Evolutionary conservation across 2,329 filamentous ascomycete species (phyloP).

Genomic region (Ilyonectria robusta): DNA sequence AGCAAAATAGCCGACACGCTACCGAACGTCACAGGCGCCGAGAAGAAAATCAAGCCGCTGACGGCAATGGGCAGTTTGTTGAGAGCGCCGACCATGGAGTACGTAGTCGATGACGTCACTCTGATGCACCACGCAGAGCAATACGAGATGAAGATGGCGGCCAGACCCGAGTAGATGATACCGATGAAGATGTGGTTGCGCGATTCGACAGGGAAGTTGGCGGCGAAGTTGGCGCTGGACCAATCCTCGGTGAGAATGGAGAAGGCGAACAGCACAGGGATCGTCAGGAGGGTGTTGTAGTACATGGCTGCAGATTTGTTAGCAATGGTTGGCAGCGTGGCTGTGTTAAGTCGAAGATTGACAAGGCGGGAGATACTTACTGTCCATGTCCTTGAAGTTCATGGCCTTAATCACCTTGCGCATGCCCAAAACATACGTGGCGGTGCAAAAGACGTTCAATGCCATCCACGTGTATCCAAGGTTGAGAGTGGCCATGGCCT

Average conservation of each 20-base stretch:
- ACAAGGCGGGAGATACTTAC: conserved; percentile 70
- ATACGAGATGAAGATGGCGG: conserved; percentile 99
- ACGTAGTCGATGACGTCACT: conserved; percentile 96
- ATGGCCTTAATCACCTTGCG: conserved; percentile 99
- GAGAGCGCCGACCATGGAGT: conserved; percentile 97
- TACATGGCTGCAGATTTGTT: conserved; percentile 83
- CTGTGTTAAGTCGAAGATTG: conserved; percentile 48
- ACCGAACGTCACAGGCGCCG: conserved; percentile 91
- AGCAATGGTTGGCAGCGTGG: no score
- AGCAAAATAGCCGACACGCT: conserved; percentile 92
- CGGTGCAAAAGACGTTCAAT: conserved; percentile 95
- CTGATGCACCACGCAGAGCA: conserved; percentile 99
- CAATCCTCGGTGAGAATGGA: conserved; percentile 92
- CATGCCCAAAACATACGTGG: conserved; percentile 92
- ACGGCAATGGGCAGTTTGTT: conserved; percentile 98
- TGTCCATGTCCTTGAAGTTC: conserved; percentile 99
- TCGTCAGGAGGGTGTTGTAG: conserved; percentile 98
- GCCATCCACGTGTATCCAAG: conserved; percentile 98
- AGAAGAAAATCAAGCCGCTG: conserved; percentile 94
- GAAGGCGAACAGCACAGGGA: conserved; percentile 87
- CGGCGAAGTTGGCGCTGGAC: conserved; percentile 85
- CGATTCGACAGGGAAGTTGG: conserved; percentile 87
- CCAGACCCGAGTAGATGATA: conserved; percentile 95
- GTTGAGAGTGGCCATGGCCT: conserved; percentile 89
- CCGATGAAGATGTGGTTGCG: conserved; percentile 86